Conservation (phyloP, 1,284 basidiomycete species). For the Trametes versicolor region DNA sequence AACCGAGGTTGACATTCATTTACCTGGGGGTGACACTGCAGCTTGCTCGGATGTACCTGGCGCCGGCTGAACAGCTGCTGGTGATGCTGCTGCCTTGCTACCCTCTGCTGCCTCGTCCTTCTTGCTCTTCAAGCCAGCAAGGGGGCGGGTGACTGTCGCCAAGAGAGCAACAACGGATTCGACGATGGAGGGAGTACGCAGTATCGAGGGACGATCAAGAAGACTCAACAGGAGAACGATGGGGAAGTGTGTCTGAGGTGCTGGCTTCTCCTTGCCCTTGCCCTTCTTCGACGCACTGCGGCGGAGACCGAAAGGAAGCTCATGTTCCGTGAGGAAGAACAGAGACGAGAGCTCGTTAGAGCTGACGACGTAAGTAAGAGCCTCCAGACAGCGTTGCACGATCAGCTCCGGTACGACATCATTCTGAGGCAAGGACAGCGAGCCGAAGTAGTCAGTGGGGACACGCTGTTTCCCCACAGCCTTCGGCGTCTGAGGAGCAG, state of each 20-base stretch:
- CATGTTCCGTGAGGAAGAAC: constrained; percentile 96
- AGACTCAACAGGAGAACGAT: constrained; percentile 89
- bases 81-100: constrained; percentile 26
- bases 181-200: constrained; percentile 90
- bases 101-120: constrained; percentile 42
- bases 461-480: constrained; percentile 75
- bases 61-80: constrained; percentile 25
- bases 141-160: constrained; percentile 86
- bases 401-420: constrained; percentile 92
- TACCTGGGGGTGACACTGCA: constrained; percentile 21
- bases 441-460: constrained; percentile 59
- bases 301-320: constrained; percentile 80
- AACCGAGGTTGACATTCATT: not conserved
- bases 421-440: constrained; percentile 69
- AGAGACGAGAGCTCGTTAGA: constrained; percentile 85
- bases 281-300: constrained; percentile 82
- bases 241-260: constrained; percentile 86
- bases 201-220: constrained; percentile 84
- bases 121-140: constrained; percentile 69
- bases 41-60: constrained; percentile 17
- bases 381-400: constrained; percentile 92
- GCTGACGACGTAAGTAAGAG: constrained; percentile 85
- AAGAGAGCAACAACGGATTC: constrained; percentile 90
- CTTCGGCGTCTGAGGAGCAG: constrained; percentile 67
- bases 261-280: constrained; percentile 91